These are phyloP conservation scores for Eucalyptus erythrocorys DNA, from an alignment of 345 rosid genomes.

Conservation along the genomic window DNA sequence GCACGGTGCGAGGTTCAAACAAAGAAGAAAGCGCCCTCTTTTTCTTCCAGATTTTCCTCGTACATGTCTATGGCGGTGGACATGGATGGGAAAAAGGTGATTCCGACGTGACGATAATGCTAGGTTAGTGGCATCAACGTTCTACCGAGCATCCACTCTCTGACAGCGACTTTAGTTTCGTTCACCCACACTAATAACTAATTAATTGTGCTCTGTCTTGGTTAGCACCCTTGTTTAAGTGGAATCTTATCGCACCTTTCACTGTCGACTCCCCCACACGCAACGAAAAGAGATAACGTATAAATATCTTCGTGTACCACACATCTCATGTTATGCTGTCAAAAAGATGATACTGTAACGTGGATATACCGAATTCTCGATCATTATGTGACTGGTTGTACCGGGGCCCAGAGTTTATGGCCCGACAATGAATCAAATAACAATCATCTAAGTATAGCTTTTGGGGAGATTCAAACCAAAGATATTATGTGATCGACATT, in stretches of 20 bases:
- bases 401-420: not conserved
- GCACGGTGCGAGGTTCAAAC: not conserved
- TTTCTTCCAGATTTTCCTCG: slow-evolving; percentile 5
- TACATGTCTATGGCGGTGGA: not conserved
- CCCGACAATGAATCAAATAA: not conserved
- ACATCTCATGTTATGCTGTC: not conserved
- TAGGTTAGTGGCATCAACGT: not conserved
- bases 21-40: not conserved
- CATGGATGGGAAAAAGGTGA: not conserved
- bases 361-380: not conserved
- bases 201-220: not conserved
- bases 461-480: not conserved
- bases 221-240: not conserved
- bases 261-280: not conserved
- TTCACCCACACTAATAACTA: not conserved
- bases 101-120: not conserved
- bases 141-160: not conserved
- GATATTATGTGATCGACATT: not conserved
- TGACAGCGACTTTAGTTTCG: not conserved
- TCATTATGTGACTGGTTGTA: not conserved
- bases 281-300: not conserved
- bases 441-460: not conserved
- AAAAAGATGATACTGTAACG: not conserved
- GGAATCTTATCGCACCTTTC: not conserved
- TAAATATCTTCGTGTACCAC: not conserved